Conservation (phyloP, 306 rosid species). For the Calophaca sinica region DNA sequence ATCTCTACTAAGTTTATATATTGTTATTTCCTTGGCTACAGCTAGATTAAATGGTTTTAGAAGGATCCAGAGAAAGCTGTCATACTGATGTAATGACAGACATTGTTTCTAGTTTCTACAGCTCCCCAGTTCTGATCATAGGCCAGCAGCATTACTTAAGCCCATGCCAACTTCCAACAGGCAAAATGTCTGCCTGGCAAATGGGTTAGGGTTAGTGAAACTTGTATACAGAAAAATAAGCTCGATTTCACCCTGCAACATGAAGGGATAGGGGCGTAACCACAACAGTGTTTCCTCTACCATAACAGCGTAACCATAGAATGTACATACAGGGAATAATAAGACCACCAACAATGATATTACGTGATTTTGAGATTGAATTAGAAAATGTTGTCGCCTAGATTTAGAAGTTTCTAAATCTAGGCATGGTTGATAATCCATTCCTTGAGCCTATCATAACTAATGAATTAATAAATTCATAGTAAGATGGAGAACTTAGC, state of each 20-base stretch:
- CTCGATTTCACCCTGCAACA: too few species aligned
- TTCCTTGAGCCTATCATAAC: conserved; percentile 19
- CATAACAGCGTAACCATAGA: too few species aligned
- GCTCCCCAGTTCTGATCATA: conserved; percentile 22
- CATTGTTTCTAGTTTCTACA: neutral
- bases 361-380: too few species aligned
- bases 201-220: too few species aligned
- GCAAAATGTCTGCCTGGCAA: too few species aligned
- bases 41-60: conserved; percentile 7
- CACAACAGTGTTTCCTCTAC: too few species aligned
- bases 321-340: too few species aligned
- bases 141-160: conserved; percentile 4
- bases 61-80: neutral
- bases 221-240: too few species aligned
- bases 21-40: conserved; percentile 25
- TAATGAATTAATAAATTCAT: conserved; percentile 1
- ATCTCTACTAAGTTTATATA: neutral
- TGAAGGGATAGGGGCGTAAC: too few species aligned
- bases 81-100: conserved; percentile 1
- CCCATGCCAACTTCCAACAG: neutral
- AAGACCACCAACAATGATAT: too few species aligned
- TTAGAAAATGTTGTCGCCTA: too few species aligned
- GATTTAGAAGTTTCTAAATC: too few species aligned
- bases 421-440: neutral
- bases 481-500: neutral